Conservation (phyloP, 768 basidiomycete genomes). For the Hypsizygus marmoreus region DNA sequence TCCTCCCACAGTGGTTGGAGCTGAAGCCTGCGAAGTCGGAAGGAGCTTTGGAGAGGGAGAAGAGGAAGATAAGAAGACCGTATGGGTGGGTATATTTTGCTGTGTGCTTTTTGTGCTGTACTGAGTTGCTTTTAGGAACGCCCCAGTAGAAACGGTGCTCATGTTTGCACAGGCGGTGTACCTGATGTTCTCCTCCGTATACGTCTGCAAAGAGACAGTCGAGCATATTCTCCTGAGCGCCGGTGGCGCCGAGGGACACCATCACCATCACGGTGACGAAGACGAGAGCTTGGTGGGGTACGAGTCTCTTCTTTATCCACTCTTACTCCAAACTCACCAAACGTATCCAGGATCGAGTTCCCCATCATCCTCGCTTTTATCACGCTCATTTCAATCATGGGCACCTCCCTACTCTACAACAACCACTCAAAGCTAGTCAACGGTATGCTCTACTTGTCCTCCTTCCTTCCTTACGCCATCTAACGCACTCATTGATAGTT, state of each 20-base stretch:
- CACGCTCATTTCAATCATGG: slow-evolving; percentile 57
- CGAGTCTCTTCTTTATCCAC: slow-evolving; percentile 12
- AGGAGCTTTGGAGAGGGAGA: slow-evolving; percentile 22
- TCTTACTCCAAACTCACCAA: neutral
- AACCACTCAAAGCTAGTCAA: slow-evolving; percentile 68
- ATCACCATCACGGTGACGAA: slow-evolving; percentile 67
- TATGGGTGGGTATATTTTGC: slow-evolving; percentile 31
- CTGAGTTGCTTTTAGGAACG: slow-evolving; percentile 44
- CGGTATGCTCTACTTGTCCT: slow-evolving; percentile 41
- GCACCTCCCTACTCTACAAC: slow-evolving; percentile 57
- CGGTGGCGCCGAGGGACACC: slow-evolving; percentile 49
- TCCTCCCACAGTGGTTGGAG: slow-evolving; percentile 47
- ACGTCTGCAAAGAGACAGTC: slow-evolving; percentile 95
- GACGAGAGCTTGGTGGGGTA: slow-evolving; percentile 47
- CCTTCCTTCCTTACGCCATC: neutral
- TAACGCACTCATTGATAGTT: slow-evolving; percentile 35
- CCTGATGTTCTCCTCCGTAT: slow-evolving; percentile 90
- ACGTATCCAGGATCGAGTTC: slow-evolving; percentile 55
- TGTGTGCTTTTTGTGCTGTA: slow-evolving; percentile 1
- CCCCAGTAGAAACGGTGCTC: slow-evolving; percentile 66
- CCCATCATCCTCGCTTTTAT: slow-evolving; percentile 58
- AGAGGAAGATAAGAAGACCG: slow-evolving; percentile 65
- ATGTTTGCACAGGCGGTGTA: slow-evolving; percentile 93
- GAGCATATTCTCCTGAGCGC: slow-evolving; percentile 86
- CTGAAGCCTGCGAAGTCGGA: slow-evolving; percentile 9